phyloP scores from a whole-genome alignment of 176 grass and related monocot species.

The Oryza glumipatula region DNA sequence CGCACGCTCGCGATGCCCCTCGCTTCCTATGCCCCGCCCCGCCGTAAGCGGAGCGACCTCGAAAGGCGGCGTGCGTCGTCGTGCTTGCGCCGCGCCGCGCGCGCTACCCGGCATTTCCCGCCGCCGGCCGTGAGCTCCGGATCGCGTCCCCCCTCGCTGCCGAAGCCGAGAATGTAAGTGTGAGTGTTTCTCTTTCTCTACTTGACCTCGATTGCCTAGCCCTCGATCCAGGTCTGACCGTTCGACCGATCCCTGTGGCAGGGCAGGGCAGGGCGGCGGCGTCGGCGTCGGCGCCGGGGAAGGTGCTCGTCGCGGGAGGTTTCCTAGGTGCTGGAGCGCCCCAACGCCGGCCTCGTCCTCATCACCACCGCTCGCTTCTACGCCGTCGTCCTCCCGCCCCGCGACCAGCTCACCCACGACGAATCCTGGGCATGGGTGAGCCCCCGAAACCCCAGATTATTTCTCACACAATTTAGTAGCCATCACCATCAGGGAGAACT shows the following conservation, averaged over 20 bases:
- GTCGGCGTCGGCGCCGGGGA: slow-evolving; percentile 68
- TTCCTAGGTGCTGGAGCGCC: slow-evolving; percentile 87
- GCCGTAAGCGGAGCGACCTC: not conserved
- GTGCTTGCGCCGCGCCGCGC: not conserved
- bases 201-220: not conserved
- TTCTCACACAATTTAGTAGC: not conserved
- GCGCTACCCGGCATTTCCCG: not conserved
- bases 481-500: not conserved
- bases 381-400: slow-evolving; percentile 66
- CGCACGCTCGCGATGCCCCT: not conserved
- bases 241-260: slow-evolving; percentile 27
- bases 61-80: not conserved
- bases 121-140: not conserved
- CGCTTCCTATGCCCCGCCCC: slow-evolving; percentile 24
- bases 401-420: slow-evolving; percentile 57
- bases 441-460: not conserved
- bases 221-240: slow-evolving; percentile 20
- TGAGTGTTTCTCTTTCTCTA: not conserved
- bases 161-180: not conserved
- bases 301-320: slow-evolving; percentile 84
- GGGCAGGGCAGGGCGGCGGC: slow-evolving; percentile 41
- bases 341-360: slow-evolving; percentile 84
- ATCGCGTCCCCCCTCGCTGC: not conserved
- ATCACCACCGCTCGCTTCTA: slow-evolving; percentile 95
- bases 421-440: slow-evolving; percentile 80